phyloP scores from a whole-genome alignment of 176 grass and related monocot species.

The Dendrocalamus sinicus region DNA sequence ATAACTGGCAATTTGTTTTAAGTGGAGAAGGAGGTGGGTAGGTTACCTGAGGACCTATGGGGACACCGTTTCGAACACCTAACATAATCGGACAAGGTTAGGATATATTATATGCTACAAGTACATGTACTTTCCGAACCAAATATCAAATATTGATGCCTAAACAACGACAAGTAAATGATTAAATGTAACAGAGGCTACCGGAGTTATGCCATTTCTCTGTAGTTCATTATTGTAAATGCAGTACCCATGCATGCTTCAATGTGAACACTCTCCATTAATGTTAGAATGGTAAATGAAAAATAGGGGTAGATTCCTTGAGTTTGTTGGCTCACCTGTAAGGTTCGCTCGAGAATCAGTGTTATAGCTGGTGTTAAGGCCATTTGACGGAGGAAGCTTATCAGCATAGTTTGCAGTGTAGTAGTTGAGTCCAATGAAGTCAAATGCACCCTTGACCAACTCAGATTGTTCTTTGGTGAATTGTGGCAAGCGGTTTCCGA shows the following conservation, averaged over 20 bases:
- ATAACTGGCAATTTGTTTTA: background rate
- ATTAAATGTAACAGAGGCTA: background rate
- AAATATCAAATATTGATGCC: background rate
- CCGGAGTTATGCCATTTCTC: background rate
- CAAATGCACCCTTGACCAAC: conserved; percentile 56
- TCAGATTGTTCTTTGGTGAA: conserved; percentile 56
- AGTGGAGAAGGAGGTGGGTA: background rate
- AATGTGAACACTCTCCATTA: background rate
- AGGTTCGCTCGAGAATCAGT: conserved; percentile 39
- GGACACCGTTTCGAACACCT: conserved; percentile 60
- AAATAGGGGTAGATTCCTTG: background rate
- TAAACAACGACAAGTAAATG: background rate
- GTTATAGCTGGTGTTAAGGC: conserved; percentile 22
- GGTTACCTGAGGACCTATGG: conserved; percentile 62
- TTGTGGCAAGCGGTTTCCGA: conserved; percentile 50
- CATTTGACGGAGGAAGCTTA: conserved; percentile 28
- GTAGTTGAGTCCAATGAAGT: conserved; percentile 80
- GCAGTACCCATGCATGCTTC: background rate
- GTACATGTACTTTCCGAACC: background rate
- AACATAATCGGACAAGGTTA: background rate
- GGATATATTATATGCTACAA: background rate
- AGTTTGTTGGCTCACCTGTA: background rate
- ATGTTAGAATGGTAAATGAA: background rate
- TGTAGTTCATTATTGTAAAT: background rate
- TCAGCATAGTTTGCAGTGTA: conserved; percentile 49